Conservation (phyloP, 352 stramenopile species). For the Phytophthora cryptogea region DNA sequence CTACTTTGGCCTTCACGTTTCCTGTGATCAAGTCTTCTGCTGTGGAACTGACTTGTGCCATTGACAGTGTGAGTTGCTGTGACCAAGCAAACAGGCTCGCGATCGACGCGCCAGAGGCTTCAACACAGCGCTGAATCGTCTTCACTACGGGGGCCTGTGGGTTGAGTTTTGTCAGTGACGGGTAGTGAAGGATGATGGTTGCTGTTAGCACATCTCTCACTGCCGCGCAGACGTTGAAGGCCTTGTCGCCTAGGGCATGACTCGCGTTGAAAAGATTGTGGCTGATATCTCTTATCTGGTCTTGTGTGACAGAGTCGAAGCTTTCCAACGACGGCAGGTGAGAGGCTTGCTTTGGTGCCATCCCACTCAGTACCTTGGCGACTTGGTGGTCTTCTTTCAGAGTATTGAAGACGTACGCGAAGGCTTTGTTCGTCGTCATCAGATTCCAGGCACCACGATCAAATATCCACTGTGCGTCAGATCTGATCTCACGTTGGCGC, state of each 20-base stretch:
- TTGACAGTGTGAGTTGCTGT: neutral
- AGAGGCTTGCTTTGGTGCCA: slow-evolving; percentile 13
- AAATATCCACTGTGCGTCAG: slow-evolving; percentile 20
- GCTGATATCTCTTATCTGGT: slow-evolving; percentile 10
- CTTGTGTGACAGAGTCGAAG: slow-evolving; percentile 14
- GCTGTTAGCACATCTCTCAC: slow-evolving; percentile 3
- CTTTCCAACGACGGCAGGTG: slow-evolving; percentile 5
- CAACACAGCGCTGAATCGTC: neutral
- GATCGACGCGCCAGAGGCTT: neutral
- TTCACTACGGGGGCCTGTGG: neutral
- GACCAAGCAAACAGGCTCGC: neutral
- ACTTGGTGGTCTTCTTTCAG: slow-evolving; percentile 20
- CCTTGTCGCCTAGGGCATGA: slow-evolving; percentile 1
- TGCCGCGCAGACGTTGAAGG: neutral
- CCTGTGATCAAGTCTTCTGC: neutral
- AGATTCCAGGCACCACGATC: slow-evolving; percentile 20
- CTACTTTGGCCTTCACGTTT: neutral
- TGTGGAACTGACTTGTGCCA: neutral
- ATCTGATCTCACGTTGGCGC: neutral
- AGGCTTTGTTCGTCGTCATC: slow-evolving; percentile 21
- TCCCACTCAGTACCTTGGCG: too few relatives aligned
- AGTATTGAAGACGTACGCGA: slow-evolving; percentile 28
- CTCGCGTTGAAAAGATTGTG: slow-evolving; percentile 22
- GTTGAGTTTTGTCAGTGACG: too few relatives aligned
- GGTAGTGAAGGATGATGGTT: slow-evolving; percentile 2